Evolutionary conservation across 2,329 filamentous ascomycete genomes (phyloP), one percentile per base, ranked within the genome.

Genomic region (Fusarium lyarnte): DNA sequence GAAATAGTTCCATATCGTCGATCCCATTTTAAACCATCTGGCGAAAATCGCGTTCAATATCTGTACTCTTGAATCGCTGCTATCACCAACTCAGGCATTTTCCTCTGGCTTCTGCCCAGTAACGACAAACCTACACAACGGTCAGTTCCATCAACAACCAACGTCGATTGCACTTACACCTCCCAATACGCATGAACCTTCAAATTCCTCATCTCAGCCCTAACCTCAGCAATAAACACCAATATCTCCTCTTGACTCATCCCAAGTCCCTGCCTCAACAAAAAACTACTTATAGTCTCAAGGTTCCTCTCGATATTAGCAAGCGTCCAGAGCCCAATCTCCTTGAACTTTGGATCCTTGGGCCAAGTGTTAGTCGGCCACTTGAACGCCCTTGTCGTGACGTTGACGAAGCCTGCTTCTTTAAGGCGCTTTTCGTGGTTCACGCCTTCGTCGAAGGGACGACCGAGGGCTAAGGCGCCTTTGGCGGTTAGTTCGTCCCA

Each of bases 331-430:
- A 72, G 57, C 0, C 70, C 70, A 27, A 70, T 54, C 31, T 72
- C 70, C 3, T 73, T 72, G 0, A 58, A 66, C 35, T 59, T 72
- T 0, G 59, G 64, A 29, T 72, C 64, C 16, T 62, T 72, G 19
- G 69, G 69, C 69, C 69, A 72, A 0, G 69, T 69, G 8, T 72
- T 72, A 0, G 41, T 72, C 0, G 69, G 69, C 69, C 69, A 72
- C 5, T 69, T 72, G 3, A 72, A 72, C 0, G 57, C 25, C 2
- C 47, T 65, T 0, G 35, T 8, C 4, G 38, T 43, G 6, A 72
- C 38, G 11, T 72, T 72, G 38, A 66, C 14, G 2, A 74, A 73
- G 3, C 69, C 72, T 0, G 60, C 52, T 1, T 57, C 58, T 33
- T 49, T 55, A 2, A 74, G 60, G 3, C 69, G 66, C 1, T n/a